Conservation (phyloP, 1,139 yeast genomes). For the Suhomyces guaymorum region DNA sequence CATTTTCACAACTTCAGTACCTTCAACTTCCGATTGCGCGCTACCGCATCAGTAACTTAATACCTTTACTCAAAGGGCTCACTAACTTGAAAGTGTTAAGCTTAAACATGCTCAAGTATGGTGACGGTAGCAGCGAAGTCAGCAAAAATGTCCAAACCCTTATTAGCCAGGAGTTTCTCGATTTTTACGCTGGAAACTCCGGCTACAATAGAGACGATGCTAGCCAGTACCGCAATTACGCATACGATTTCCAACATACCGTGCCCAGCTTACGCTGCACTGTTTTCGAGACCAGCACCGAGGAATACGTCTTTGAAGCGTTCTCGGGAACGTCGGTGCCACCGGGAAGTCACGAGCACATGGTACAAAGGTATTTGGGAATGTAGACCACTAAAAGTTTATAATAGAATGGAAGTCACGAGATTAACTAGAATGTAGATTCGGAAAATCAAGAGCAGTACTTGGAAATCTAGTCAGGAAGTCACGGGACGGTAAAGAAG, state of each 20-base stretch:
- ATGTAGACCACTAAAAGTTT: slow-evolving; percentile 1
- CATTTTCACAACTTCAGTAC: slow-evolving; percentile 12
- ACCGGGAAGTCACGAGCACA: not conserved
- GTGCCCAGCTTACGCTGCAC: slow-evolving; percentile 4
- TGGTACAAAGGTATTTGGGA: slow-evolving; percentile 2
- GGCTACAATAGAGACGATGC: not conserved
- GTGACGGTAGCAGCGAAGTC: not conserved
- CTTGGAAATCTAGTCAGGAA: no score
- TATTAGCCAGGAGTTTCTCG: slow-evolving; percentile 8
- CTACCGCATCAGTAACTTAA: slow-evolving; percentile 7
- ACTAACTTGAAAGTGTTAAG: not conserved
- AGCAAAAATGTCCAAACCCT: slow-evolving; percentile 7
- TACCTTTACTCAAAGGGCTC: slow-evolving; percentile 6
- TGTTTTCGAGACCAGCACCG: slow-evolving; percentile 7
- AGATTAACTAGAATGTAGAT: slow-evolving; percentile 3
- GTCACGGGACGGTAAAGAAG: no score
- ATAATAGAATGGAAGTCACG: not conserved
- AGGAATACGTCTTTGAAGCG: slow-evolving; percentile 9
- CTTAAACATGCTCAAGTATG: slow-evolving; percentile 8
- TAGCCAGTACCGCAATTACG: slow-evolving; percentile 14
- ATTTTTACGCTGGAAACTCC: slow-evolving; percentile 6
- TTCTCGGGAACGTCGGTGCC: not conserved
- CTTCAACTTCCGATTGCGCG: slow-evolving; percentile 13
- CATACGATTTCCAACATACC: slow-evolving; percentile 9
- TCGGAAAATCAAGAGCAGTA: not conserved